Conservation (phyloP, 176 grass and related monocot genomes). For the Carex myosuroides region DNA sequence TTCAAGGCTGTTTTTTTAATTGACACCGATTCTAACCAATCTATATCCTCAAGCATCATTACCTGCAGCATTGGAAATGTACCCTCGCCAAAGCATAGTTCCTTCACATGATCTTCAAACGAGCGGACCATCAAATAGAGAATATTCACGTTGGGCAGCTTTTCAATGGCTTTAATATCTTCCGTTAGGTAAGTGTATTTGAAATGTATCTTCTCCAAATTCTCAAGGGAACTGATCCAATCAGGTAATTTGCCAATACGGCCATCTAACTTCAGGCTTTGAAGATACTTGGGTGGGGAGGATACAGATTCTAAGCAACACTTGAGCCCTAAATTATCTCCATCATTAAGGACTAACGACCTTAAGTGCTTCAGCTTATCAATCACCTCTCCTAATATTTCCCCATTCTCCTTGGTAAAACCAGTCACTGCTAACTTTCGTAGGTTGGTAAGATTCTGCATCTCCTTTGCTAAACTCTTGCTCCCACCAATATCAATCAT, state of each 20-base stretch:
- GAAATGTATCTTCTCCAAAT: conserved; percentile 16
- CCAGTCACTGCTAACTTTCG: neutral
- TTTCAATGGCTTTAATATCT: neutral
- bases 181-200: neutral
- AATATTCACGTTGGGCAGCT: neutral
- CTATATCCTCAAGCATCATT: neutral
- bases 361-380: neutral
- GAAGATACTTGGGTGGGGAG: neutral
- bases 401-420: neutral
- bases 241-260: neutral
- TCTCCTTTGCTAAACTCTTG: neutral
- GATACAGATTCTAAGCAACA: neutral
- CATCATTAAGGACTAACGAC: neutral
- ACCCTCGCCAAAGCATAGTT: neutral
- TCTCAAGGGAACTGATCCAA: neutral
- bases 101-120: neutral
- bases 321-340: neutral
- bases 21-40: neutral
- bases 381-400: neutral
- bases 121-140: neutral
- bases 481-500: neutral
- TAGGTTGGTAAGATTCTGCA: neutral
- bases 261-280: neutral
- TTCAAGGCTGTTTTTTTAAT: neutral
- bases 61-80: neutral